These are phyloP conservation scores for Zygoascus flipseniorum DNA, from an alignment of 805 yeast genomes.

Conservation along the genomic window DNA sequence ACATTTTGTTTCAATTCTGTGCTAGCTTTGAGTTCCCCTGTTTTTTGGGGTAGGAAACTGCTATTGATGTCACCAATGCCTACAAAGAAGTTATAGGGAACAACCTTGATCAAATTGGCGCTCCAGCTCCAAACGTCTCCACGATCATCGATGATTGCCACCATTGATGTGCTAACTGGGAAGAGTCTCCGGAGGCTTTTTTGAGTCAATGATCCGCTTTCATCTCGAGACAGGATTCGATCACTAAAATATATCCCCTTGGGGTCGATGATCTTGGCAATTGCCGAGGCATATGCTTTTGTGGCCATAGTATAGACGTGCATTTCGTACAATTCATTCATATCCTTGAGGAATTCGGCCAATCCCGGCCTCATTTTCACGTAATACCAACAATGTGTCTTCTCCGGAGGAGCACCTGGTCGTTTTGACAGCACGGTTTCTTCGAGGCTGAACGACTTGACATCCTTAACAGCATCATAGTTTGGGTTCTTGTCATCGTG, in stretches of 20 bases:
- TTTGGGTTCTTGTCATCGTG: slow-evolving; percentile 78
- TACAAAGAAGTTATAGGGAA: slow-evolving; percentile 92
- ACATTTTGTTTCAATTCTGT: background rate
- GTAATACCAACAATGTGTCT: slow-evolving; percentile 63
- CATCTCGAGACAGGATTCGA: slow-evolving; percentile 85
- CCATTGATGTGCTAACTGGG: slow-evolving; percentile 96
- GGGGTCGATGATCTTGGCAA: slow-evolving; percentile 89
- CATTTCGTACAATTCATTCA: slow-evolving; percentile 66
- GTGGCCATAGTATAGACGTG: slow-evolving; percentile 99
- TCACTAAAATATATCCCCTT: slow-evolving; percentile 81
- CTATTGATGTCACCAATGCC: slow-evolving; percentile 97
- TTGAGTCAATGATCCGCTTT: slow-evolving; percentile 85
- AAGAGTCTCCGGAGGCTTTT: slow-evolving; percentile 81
- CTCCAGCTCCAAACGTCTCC: slow-evolving; percentile 99
- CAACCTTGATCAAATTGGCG: slow-evolving; percentile 79
- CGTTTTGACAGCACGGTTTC: slow-evolving; percentile 48
- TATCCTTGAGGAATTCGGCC: slow-evolving; percentile 55
- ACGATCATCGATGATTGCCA: slow-evolving; percentile 90
- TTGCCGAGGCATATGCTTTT: slow-evolving; percentile 79
- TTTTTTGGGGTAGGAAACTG: slow-evolving; percentile 76
- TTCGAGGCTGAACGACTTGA: slow-evolving; percentile 62
- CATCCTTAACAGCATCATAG: slow-evolving; percentile 76
- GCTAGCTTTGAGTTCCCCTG: slow-evolving; percentile 1
- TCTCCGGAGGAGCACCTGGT: slow-evolving; percentile 43
- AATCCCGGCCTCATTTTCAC: slow-evolving; percentile 90